phyloP scores from a whole-genome alignment of 2,329 filamentous ascomycete genomes.

The Trichophyton simii region DNA sequence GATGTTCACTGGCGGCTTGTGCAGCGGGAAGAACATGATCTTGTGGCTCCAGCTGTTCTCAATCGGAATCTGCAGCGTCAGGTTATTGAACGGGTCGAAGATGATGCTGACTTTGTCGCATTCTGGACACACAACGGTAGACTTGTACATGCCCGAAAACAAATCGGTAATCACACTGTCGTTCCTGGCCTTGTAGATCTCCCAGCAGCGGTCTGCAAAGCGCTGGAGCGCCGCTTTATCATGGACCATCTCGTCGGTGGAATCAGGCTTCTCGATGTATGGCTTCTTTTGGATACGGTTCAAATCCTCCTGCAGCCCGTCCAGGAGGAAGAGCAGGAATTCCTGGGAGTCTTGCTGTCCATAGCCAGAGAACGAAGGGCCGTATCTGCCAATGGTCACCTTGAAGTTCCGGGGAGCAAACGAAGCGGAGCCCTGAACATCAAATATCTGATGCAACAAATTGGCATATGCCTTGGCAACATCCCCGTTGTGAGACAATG shows the following conservation, averaged over 20 bases:
- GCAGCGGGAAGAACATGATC: slow-evolving; percentile 65
- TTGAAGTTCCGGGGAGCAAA: slow-evolving; percentile 76
- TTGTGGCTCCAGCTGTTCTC: slow-evolving; percentile 67
- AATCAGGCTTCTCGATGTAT: slow-evolving; percentile 94
- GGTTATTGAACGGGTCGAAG: slow-evolving; percentile 92
- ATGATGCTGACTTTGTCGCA: slow-evolving; percentile 97
- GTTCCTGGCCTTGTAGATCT: slow-evolving; percentile 82
- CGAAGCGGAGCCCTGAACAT: slow-evolving; percentile 51
- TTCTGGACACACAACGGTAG: slow-evolving; percentile 78
- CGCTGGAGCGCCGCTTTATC: slow-evolving; percentile 66
- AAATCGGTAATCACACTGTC: slow-evolving; percentile 91
- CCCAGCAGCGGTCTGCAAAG: slow-evolving; percentile 80
- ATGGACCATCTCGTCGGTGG: slow-evolving; percentile 87
- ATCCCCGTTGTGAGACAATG: slow-evolving; percentile 69
- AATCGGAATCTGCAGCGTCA: slow-evolving; percentile 81
- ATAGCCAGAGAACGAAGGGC: slow-evolving; percentile 81
- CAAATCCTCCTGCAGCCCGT: slow-evolving; percentile 87
- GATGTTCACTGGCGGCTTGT: slow-evolving; percentile 56
- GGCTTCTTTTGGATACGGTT: slow-evolving; percentile 92
- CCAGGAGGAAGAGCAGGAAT: slow-evolving; percentile 86
- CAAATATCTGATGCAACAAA: slow-evolving; percentile 67
- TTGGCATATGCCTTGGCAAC: slow-evolving; percentile 75
- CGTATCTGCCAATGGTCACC: slow-evolving; percentile 63
- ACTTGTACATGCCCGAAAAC: slow-evolving; percentile 97
- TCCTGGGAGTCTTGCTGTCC: slow-evolving; percentile 97